Evolutionary conservation across 2,329 filamentous ascomycete species (phyloP).

Genomic region (Fonsecaea pedrosoi): DNA sequence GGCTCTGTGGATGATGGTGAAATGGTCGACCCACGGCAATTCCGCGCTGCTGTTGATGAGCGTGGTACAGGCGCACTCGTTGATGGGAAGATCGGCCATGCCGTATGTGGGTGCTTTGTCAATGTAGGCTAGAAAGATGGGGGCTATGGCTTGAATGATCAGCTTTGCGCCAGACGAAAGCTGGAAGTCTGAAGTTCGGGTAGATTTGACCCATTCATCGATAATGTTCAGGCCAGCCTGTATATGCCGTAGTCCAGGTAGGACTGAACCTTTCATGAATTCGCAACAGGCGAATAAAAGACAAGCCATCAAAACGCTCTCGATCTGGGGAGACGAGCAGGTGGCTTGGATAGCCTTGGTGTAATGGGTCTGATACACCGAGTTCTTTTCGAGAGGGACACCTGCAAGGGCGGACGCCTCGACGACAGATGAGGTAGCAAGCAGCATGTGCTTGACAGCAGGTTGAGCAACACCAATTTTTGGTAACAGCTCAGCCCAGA

Average conservation of each 20-base stretch:
- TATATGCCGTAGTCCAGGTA: constrained; percentile 25
- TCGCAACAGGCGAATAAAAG: constrained; percentile 35
- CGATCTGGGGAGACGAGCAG: constrained; percentile 29
- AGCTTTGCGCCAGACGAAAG: constrained; percentile 18
- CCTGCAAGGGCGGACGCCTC: constrained; percentile 23
- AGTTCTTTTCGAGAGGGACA: constrained; percentile 26
- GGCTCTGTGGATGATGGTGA: constrained; percentile 21
- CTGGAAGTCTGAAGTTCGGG: constrained; percentile 1
- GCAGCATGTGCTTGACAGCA: constrained; percentile 31
- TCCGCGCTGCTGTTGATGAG: constrained; percentile 17
- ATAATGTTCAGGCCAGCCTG: constrained; percentile 31
- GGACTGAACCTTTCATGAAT: constrained; percentile 28
- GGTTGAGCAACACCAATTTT: constrained; percentile 30
- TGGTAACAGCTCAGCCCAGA: constrained; percentile 32
- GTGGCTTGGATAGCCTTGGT: constrained; percentile 32
- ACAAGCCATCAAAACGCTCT: constrained; percentile 32
- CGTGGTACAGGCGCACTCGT: constrained; percentile 18
- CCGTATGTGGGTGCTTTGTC: constrained; percentile 35
- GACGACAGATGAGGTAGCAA: constrained; percentile 29
- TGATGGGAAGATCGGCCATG: constrained; percentile 22
- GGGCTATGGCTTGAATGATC: constrained; percentile 26
- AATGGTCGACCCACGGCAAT: constrained; percentile 24
- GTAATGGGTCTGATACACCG: constrained; percentile 33
- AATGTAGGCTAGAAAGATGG: constrained; percentile 32
- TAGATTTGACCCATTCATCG: constrained; percentile 29